Evolutionary conservation across 2,329 filamentous ascomycete genomes (phyloP).

Genomic region (Cadophora malorum): DNA sequence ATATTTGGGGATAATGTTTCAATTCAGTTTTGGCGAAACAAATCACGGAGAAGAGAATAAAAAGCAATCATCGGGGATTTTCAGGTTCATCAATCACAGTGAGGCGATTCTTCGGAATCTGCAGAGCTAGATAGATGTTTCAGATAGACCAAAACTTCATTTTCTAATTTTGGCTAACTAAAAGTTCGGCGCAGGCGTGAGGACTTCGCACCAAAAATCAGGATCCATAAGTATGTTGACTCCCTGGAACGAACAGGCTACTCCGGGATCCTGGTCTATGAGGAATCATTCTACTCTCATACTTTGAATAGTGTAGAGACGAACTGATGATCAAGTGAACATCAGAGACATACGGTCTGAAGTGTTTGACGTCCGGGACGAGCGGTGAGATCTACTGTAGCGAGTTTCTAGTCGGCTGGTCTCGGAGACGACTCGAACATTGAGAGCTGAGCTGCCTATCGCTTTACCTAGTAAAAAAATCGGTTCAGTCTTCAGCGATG

Average conservation of each 20-base stretch:
- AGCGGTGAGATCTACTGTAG: not conserved
- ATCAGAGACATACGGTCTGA: not conserved
- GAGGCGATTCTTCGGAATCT: not conserved
- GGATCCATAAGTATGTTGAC: not conserved
- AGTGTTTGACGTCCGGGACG: not conserved
- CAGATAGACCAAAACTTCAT: not conserved
- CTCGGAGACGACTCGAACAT: not conserved
- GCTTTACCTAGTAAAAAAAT: no score
- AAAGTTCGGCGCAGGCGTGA: not conserved
- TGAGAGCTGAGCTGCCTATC: not conserved
- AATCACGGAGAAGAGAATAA: not conserved
- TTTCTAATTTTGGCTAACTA: not conserved
- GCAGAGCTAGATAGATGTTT: not conserved
- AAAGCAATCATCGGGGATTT: not conserved
- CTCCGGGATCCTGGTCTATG: not conserved
- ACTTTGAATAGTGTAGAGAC: not conserved
- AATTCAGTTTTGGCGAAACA: not conserved
- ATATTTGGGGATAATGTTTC: not conserved
- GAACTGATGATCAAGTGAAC: not conserved
- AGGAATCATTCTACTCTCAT: not conserved
- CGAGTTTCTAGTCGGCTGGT: not conserved
- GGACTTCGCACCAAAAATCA: not conserved
- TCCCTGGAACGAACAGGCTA: not conserved
- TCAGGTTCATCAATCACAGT: not conserved
- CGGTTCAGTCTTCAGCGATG: no score